These are phyloP conservation scores for Dryas alaskensis DNA, from an alignment of 306 rosid species.

Conservation along the genomic window DNA sequence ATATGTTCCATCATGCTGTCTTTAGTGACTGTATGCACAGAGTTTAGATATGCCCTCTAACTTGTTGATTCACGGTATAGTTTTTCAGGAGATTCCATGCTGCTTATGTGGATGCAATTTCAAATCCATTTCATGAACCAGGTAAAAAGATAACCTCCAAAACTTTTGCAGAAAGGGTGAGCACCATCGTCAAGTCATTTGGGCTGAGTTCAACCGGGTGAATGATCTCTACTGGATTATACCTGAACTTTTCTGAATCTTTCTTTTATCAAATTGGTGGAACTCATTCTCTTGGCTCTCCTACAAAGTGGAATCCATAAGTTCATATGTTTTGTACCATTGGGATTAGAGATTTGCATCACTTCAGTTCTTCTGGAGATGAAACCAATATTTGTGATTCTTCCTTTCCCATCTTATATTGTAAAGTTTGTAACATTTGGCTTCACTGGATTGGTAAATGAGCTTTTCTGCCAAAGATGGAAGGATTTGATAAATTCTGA, in stretches of 20 bases:
- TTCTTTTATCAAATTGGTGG: slow-evolving; percentile 1
- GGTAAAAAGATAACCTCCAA: slow-evolving; percentile 92
- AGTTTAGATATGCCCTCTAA: not conserved
- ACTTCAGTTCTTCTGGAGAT: not conserved
- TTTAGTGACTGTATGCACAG: not conserved
- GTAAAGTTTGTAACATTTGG: slow-evolving; percentile 10
- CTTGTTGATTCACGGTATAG: slow-evolving; percentile 36
- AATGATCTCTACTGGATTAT: slow-evolving; percentile 16
- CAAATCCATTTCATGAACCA: slow-evolving; percentile 89
- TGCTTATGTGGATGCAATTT: slow-evolving; percentile 89
- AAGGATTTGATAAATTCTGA: not conserved
- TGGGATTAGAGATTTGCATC: slow-evolving; percentile 5
- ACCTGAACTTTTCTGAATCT: not conserved
- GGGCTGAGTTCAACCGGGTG: slow-evolving; percentile 67
- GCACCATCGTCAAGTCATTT: slow-evolving; percentile 88
- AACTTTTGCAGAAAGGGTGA: slow-evolving; percentile 83
- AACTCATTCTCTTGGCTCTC: not conserved
- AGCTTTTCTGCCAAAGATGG: not conserved
- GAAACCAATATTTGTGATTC: not conserved
- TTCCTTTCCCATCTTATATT: not conserved
- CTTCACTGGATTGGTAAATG: not conserved
- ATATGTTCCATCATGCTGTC: not conserved
- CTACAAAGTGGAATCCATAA: not conserved
- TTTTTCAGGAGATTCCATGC: slow-evolving; percentile 87
- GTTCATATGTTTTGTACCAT: slow-evolving; percentile 1